These are phyloP conservation scores for Fraxinus platypoda DNA, from an alignment of 305 asterid species.

Conservation along the genomic window DNA sequence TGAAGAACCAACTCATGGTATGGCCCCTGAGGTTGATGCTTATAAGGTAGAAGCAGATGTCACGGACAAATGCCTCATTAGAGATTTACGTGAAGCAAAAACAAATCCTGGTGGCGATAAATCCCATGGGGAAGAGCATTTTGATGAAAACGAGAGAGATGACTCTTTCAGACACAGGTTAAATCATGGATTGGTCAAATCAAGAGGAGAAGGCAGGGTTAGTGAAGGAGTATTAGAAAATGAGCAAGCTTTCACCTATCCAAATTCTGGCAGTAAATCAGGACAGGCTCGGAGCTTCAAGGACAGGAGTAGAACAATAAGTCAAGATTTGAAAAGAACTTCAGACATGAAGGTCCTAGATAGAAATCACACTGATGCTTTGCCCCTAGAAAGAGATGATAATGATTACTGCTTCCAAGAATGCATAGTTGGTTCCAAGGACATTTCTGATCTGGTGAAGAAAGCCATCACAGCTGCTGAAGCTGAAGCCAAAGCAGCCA, in stretches of 20 bases:
- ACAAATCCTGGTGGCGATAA: slow-evolving; percentile 54
- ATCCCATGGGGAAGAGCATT: slow-evolving; percentile 67
- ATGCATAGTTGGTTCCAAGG: slow-evolving; percentile 81
- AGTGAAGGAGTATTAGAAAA: slow-evolving; percentile 63
- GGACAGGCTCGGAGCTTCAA: slow-evolving; percentile 56
- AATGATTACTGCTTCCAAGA: slow-evolving; percentile 87
- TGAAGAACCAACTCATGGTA: slow-evolving; percentile 54
- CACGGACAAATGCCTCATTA: slow-evolving; percentile 51
- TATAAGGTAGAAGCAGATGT: slow-evolving; percentile 56
- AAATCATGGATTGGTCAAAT: slow-evolving; percentile 55
- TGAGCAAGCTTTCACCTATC: slow-evolving; percentile 65
- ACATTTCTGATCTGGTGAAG: slow-evolving; percentile 72
- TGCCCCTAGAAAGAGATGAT: slow-evolving; percentile 67
- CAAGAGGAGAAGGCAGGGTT: slow-evolving; percentile 66
- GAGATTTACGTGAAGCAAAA: slow-evolving; percentile 62
- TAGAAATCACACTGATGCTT: slow-evolving; percentile 36
- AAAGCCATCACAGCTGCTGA: slow-evolving; percentile 96
- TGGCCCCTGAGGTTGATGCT: slow-evolving; percentile 49
- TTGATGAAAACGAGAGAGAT: slow-evolving; percentile 71
- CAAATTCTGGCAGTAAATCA: slow-evolving; percentile 70
- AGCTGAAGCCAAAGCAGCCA: slow-evolving; percentile 91
- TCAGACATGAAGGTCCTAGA: slow-evolving; percentile 48
- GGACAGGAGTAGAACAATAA: slow-evolving; percentile 53
- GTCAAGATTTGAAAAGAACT: slow-evolving; percentile 46
- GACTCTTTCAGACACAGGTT: slow-evolving; percentile 64